phyloP scores from a whole-genome alignment of 2,329 filamentous ascomycete genomes.

The Ophiostoma sp. region DNA sequence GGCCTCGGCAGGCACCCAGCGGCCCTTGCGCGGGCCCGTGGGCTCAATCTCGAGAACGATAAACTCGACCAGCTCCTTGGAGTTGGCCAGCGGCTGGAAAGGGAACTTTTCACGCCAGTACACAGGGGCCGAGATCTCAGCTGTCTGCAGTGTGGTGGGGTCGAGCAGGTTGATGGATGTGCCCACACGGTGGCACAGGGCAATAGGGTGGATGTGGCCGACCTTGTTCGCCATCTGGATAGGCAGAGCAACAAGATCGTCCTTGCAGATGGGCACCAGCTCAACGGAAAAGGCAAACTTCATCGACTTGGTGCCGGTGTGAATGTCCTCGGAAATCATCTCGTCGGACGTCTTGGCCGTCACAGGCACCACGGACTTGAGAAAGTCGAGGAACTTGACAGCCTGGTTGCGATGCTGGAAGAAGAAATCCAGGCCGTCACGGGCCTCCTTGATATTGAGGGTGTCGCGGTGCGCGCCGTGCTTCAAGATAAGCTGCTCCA shows the following conservation, averaged over 20 bases:
- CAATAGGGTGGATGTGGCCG: conserved; percentile 83
- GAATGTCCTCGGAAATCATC: conserved; percentile 79
- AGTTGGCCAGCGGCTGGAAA: conserved; percentile 77
- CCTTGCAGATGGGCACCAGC: conserved; percentile 91
- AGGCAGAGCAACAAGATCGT: conserved; percentile 90
- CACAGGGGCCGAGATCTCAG: conserved; percentile 72
- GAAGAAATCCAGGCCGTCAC: conserved; percentile 94
- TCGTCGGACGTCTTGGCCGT: conserved; percentile 56
- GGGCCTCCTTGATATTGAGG: conserved; percentile 96
- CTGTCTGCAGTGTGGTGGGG: conserved; percentile 82
- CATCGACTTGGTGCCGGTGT: conserved; percentile 86
- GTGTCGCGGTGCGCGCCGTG: conserved; percentile 81
- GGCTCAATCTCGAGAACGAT: conserved; percentile 92
- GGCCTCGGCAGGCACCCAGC: conserved; percentile 77
- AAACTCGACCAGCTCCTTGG: conserved; percentile 82
- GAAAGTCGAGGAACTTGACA: conserved; percentile 71
- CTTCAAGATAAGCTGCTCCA: conserved; percentile 94
- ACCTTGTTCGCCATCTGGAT: conserved; percentile 80
- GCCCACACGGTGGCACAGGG: conserved; percentile 81
- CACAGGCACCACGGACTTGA: conserved; percentile 67
- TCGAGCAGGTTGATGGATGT: conserved; percentile 88
- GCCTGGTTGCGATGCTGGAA: conserved; percentile 86
- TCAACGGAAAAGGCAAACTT: conserved; percentile 92
- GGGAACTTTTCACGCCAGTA: conserved; percentile 77
- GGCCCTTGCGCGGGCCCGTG: conserved; percentile 67